Percentiles rank a stretch among this genome's conserved stretches.
phyloP scores from a whole-genome alignment of 805 yeast genomes.

The Groenewaldozyma tartarivorans region DNA sequence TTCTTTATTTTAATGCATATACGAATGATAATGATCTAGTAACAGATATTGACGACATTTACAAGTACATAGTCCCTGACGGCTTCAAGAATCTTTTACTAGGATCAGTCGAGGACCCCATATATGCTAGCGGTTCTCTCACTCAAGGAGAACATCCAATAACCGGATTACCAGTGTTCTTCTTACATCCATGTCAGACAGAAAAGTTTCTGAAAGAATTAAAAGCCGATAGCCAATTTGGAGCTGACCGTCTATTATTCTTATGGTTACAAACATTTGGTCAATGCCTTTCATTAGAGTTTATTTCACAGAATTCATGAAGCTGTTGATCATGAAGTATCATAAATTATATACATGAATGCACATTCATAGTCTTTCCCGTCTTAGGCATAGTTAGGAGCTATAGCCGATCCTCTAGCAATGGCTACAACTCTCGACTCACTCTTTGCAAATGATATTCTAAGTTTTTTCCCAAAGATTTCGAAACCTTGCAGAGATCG shows the following conservation, averaged over 20 bases:
- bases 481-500: conserved; percentile 21
- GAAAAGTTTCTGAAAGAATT: conserved; percentile 21
- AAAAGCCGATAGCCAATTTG: conserved; percentile 4
- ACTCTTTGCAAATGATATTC: conserved; percentile 23
- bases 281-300: conserved; percentile 25
- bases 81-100: conserved; percentile 1
- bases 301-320: conserved; percentile 1
- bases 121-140: conserved; percentile 10
- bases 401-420: too few species aligned
- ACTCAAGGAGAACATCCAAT: conserved; percentile 24
- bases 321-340: background rate
- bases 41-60: conserved; percentile 9
- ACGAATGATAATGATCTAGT: conserved; percentile 10
- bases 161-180: conserved; percentile 21
- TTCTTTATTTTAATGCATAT: conserved; percentile 19
- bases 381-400: too few species aligned
- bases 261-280: conserved; percentile 24
- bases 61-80: conserved; percentile 4
- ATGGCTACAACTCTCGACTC: conserved; percentile 25
- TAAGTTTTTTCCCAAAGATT: conserved; percentile 28
- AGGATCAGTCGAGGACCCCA: conserved; percentile 2
- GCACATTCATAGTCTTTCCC: conserved; percentile 8
- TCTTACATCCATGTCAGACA: conserved; percentile 37
- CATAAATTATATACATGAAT: conserved; percentile 1
- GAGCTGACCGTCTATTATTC: conserved; percentile 9